These are phyloP conservation scores for Selenicereus undatus DNA, from an alignment of 148 eudicot genomes.

Conservation along the genomic window DNA sequence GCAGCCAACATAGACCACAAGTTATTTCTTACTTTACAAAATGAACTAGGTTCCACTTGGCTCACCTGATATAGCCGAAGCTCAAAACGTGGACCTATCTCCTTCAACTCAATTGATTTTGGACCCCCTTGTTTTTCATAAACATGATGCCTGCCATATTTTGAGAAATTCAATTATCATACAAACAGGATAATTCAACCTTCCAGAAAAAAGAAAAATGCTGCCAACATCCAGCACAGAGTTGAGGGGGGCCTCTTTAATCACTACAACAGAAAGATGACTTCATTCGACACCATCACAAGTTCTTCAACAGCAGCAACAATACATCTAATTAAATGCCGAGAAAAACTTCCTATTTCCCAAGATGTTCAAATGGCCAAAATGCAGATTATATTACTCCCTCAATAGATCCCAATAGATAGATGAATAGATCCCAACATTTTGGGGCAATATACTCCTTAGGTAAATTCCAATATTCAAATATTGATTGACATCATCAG, in stretches of 20 bases:
- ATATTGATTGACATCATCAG: no score
- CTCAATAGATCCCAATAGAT: no score
- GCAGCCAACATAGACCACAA: background rate
- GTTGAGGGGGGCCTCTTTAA: background rate
- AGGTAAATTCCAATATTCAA: no score
- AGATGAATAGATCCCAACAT: no score
- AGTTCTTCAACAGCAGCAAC: no score
- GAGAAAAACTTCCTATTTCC: background rate
- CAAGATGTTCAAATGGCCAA: background rate
- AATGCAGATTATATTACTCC: no score
- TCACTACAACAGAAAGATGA: background rate
- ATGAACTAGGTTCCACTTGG: constrained; percentile 1
- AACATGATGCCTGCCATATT: constrained; percentile 67
- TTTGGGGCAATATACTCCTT: no score
- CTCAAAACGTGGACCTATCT: constrained; percentile 97
- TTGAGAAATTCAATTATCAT: background rate
- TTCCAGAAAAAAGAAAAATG: background rate
- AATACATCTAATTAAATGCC: no score
- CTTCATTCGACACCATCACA: no score
- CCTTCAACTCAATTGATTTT: constrained; percentile 79
- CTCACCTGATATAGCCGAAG: constrained; percentile 69
- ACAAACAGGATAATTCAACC: background rate
- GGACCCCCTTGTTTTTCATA: constrained; percentile 92
- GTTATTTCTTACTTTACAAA: background rate
- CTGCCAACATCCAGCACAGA: background rate